These are phyloP conservation scores for Tuber microsphaerosporum DNA, from an alignment of 495 filamentous ascomycete genomes.

Conservation along the genomic window DNA sequence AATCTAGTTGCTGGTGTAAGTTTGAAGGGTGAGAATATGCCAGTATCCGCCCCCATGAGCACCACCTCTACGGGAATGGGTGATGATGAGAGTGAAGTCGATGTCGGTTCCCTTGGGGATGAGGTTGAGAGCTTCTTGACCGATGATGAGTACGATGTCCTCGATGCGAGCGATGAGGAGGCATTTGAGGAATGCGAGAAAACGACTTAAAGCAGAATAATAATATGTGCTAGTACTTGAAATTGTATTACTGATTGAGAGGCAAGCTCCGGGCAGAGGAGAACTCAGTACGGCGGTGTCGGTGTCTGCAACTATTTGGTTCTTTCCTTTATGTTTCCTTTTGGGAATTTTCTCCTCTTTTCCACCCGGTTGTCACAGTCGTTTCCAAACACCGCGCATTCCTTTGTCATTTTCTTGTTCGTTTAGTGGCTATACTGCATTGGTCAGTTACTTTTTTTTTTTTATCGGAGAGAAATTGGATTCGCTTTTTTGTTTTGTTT, in stretches of 20 bases:
- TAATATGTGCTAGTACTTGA: conserved; percentile 14
- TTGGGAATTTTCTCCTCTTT: conserved; percentile 22
- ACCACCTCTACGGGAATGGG: conserved; percentile 49
- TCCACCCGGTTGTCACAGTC: conserved; percentile 12
- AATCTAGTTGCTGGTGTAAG: conserved; percentile 17
- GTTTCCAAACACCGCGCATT: conserved; percentile 7
- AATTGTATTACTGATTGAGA: conserved; percentile 35
- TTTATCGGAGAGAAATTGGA: conserved; percentile 8
- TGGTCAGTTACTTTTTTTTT: conserved; percentile 4
- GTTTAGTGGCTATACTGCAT: conserved; percentile 21
- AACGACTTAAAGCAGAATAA: conserved; percentile 17
- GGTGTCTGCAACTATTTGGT: conserved; percentile 15
- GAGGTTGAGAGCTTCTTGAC: conserved; percentile 67
- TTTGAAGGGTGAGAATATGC: conserved; percentile 41
- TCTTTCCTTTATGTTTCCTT: conserved; percentile 28
- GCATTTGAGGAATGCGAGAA: conserved; percentile 39
- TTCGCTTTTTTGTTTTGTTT: background rate
- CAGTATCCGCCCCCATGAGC: conserved; percentile 37
- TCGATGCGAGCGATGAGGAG: conserved; percentile 93
- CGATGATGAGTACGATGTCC: conserved; percentile 95
- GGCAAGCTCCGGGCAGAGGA: conserved; percentile 12
- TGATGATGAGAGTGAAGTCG: conserved; percentile 53
- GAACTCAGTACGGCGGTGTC: conserved; percentile 22
- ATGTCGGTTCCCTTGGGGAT: conserved; percentile 45
- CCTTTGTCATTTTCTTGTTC: conserved; percentile 14